A percentile compares a stretch with the other conserved stretches of the same genome.
Conservation (phyloP, 306 rosid species). For the Urtica urens region DNA sequence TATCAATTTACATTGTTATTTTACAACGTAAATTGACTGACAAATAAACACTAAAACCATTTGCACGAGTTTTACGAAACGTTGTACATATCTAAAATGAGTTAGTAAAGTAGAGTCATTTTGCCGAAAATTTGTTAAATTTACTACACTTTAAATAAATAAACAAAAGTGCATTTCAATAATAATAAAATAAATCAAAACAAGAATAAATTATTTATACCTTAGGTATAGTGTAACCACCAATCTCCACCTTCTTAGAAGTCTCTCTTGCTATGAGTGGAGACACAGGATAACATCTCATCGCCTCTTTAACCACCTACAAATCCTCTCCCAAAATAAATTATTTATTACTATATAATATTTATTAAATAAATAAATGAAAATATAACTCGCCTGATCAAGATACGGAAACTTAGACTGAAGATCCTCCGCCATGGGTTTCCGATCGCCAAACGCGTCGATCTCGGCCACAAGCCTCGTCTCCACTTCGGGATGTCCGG, state of each 20-base stretch:
- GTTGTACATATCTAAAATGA: too few species aligned
- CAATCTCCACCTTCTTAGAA: constrained; percentile 59
- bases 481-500: constrained; percentile 78
- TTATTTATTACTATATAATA: neutral
- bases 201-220: too few species aligned
- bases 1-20: too few species aligned
- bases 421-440: constrained; percentile 62
- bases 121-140: too few species aligned
- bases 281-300: constrained; percentile 69
- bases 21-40: too few species aligned
- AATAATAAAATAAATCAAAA: neutral
- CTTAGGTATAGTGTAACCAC: constrained; percentile 91
- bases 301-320: constrained; percentile 88
- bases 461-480: constrained; percentile 56
- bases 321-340: neutral
- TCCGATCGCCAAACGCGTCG: constrained; percentile 48
- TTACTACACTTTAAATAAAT: too few species aligned
- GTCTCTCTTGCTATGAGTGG: constrained; percentile 95
- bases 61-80: too few species aligned
- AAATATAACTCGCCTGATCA: constrained; percentile 46
- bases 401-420: constrained; percentile 65
- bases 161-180: neutral
- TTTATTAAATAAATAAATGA: neutral
- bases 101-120: too few species aligned
- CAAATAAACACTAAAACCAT: too few species aligned